A percentile compares a stretch with the other conserved stretches of the same genome.
Conservation (phyloP, 345 rosid species). For the Combretum micranthum region DNA sequence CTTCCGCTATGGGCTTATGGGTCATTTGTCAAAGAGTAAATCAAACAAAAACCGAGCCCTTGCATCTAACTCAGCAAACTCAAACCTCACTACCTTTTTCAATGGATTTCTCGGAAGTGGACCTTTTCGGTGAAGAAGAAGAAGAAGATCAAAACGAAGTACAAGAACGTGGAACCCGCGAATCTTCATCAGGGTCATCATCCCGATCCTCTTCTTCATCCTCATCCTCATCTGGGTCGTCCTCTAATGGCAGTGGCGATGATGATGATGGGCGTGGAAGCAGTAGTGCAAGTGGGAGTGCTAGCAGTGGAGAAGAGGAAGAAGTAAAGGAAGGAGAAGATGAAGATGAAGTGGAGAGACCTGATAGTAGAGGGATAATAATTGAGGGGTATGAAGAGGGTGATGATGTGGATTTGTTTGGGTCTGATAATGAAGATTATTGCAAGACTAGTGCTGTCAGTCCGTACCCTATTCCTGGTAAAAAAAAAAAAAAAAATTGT, state of each 20-base stretch:
- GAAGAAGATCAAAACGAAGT: constrained; percentile 5
- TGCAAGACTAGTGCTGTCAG: constrained; percentile 64
- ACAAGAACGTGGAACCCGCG: constrained; percentile 21
- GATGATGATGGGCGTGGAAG: constrained; percentile 23
- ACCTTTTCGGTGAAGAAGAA: constrained; percentile 41
- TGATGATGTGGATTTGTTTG: constrained; percentile 68
- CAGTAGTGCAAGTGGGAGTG: constrained; percentile 45
- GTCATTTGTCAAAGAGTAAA: no score
- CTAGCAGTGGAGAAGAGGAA: constrained; percentile 29
- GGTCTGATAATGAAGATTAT: constrained; percentile 83
- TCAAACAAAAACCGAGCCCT: no score
- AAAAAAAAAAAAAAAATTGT: no score
- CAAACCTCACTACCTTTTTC: background rate
- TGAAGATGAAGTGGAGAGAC: constrained; percentile 33
- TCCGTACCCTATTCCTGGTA: constrained; percentile 71
- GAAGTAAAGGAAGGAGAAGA: constrained; percentile 18
- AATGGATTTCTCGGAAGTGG: constrained; percentile 35
- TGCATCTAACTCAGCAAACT: constrained; percentile 6
- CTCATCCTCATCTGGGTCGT: constrained; percentile 31
- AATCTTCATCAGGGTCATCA: constrained; percentile 46
- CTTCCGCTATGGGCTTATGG: no score
- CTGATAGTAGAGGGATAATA: constrained; percentile 10
- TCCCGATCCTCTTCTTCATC: constrained; percentile 49
- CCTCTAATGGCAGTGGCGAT: constrained; percentile 10
- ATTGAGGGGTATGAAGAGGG: constrained; percentile 20